Base-by-base conservation (phyloP, 306 rosid genomes). In the Abrus precatorius region DNA sequence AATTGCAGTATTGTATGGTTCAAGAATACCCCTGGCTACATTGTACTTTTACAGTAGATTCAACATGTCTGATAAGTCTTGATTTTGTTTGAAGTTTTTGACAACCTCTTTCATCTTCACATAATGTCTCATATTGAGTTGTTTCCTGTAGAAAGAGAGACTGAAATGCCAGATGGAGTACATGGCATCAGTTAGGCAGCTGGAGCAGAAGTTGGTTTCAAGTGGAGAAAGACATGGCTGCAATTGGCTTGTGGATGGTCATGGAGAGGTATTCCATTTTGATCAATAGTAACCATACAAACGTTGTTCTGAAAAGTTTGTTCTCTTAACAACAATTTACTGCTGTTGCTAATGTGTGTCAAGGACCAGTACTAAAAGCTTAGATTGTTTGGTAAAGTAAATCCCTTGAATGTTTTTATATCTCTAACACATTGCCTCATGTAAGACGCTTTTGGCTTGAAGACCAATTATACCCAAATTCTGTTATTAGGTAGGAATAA, bases 201-300 rank as follows among this genome's bases (percentile, higher is more conserved):
- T 92, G 89, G 97, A 90, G 86, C 94, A 87, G 89, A 90, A 90
- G 86, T 86, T 90, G 91, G 92, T 90, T 33, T 79, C 83, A 75
- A 88, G 86, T 81, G 89, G 86, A 64, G 86, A 86, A 75, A 88
- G 80, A 87, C 80, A 69, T 72, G 85, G 76, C 33, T 60, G 62
- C 48, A 84, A 85, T 52, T 84, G 80, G 73, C 69, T 85, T 64
- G 66, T 60, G 28, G 82, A 82, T 57, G 81, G 62, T 54, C 72
- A 49, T 53, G 84, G 79, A 80, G 86, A 89, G 97, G 97, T 92
- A 85, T 69, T 32, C 52, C 52, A 63, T 73, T 9, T 80, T 14
- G 34, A 62, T 70, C 75, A 34, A 47, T 69, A 10, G 34, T 28
- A 2, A 67, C 3, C 64, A 13, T 36, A 4, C 40, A 36, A 0